Evolutionary conservation across 306 rosid genomes (phyloP).

Genomic region (Ceratonia siliqua): DNA sequence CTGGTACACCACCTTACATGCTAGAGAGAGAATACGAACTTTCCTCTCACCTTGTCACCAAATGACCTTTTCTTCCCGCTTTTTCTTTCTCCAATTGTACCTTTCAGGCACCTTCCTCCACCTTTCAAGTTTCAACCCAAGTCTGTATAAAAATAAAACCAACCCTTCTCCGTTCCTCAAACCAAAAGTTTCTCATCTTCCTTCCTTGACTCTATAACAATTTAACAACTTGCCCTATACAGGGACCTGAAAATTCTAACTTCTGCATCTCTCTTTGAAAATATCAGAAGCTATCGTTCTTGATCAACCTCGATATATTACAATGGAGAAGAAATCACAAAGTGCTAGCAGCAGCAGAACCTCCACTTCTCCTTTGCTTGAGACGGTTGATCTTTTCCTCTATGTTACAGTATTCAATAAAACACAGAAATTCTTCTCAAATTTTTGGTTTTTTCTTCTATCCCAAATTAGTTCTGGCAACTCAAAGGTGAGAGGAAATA

Average conservation of each 20-base stretch:
- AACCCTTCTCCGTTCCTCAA: neutral
- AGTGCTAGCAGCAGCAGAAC: no score
- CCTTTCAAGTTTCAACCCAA: neutral
- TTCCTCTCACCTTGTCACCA: constrained; percentile 28
- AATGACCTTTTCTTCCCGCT: constrained; percentile 14
- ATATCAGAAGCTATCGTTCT: constrained; percentile 18
- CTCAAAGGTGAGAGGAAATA: constrained; percentile 30
- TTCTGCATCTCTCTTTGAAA: neutral
- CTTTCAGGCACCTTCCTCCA: constrained; percentile 44
- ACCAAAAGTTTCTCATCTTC: constrained; percentile 40
- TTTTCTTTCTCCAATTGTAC: constrained; percentile 14
- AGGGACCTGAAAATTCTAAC: constrained; percentile 18
- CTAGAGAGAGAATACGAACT: constrained; percentile 17
- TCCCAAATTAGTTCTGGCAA: constrained; percentile 6
- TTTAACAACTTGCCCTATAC: neutral
- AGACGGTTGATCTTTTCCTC: constrained; percentile 15
- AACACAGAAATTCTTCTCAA: neutral
- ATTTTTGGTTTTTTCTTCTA: constrained; percentile 33
- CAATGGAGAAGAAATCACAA: constrained; percentile 37
- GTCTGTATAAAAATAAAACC: constrained; percentile 24
- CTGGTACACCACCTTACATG: no score
- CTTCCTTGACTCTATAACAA: neutral
- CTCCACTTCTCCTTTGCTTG: constrained; percentile 26
- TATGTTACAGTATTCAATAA: neutral
- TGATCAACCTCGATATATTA: constrained; percentile 10